These are phyloP conservation scores for Leucocoprinus sp. DNA, from an alignment of 768 basidiomycete species.

Conservation along the genomic window DNA sequence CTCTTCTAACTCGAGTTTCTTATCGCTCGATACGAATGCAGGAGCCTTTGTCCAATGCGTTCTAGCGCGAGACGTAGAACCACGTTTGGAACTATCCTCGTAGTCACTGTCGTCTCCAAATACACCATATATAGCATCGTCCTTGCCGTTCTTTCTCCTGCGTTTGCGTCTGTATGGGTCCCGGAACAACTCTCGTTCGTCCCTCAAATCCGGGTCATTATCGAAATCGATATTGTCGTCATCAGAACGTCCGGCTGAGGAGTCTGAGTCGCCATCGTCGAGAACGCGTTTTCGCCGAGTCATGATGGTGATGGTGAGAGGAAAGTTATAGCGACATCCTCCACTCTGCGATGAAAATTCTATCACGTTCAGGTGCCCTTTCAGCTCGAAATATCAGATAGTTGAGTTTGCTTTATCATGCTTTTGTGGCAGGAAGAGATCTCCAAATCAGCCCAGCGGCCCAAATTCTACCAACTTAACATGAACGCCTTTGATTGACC, in stretches of 20 bases:
- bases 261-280: conserved; percentile 69
- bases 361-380: too few relatives aligned
- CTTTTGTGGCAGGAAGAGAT: too few relatives aligned
- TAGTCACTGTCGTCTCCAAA: conserved; percentile 69
- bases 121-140: conserved; percentile 69
- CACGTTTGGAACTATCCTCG: conserved; percentile 29
- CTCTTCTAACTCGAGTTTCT: conserved; percentile 37
- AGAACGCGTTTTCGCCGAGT: conserved; percentile 68
- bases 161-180: conserved; percentile 71
- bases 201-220: conserved; percentile 56
- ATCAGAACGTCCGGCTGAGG: conserved; percentile 46
- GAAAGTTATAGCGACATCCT: conserved; percentile 1
- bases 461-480: too few relatives aligned
- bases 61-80: conserved; percentile 26
- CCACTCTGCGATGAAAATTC: too few relatives aligned
- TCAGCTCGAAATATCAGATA: too few relatives aligned
- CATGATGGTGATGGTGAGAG: conserved; percentile 33
- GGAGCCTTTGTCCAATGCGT: conserved; percentile 73
- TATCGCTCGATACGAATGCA: conserved; percentile 59
- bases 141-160: conserved; percentile 54
- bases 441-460: too few relatives aligned
- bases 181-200: conserved; percentile 69
- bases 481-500: too few relatives aligned
- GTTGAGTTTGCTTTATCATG: too few relatives aligned
- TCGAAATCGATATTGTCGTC: conserved; percentile 36